A percentile compares a stretch with the other conserved stretches of the same genome.
Conservation (phyloP, 345 rosid species). For the Rhodamnia rubescens region DNA sequence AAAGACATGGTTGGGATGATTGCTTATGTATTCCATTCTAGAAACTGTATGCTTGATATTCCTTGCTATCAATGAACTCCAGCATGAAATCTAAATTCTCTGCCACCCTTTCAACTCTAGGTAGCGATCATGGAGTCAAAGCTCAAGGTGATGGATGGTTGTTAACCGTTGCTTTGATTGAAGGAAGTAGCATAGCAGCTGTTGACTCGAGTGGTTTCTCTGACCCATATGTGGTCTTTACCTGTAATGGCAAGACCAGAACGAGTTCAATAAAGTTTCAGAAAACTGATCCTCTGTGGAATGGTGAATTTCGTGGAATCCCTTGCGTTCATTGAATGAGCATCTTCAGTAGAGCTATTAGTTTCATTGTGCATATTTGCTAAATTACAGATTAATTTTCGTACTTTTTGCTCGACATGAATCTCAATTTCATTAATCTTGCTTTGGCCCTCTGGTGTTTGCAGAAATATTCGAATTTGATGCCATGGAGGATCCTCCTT, state of each 20-base stretch:
- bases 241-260: slow-evolving; percentile 81
- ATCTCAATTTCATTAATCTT: background rate
- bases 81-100: background rate
- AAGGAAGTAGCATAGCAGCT: slow-evolving; percentile 77
- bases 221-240: slow-evolving; percentile 89
- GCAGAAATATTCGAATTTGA: slow-evolving; percentile 98
- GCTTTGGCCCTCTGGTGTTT: slow-evolving; percentile 3
- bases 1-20: background rate
- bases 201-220: slow-evolving; percentile 87
- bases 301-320: slow-evolving; percentile 34
- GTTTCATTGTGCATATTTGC: background rate
- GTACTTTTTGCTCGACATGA: background rate
- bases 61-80: background rate
- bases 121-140: slow-evolving; percentile 89
- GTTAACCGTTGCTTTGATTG: slow-evolving; percentile 83
- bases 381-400: background rate
- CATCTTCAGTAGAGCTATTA: background rate
- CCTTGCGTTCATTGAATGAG: background rate
- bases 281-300: slow-evolving; percentile 81
- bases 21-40: background rate
- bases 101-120: slow-evolving; percentile 14
- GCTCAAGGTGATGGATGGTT: slow-evolving; percentile 98
- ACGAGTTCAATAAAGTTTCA: slow-evolving; percentile 96
- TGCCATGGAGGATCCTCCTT: slow-evolving; percentile 98
- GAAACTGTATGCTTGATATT: background rate